Evolutionary conservation across 2,329 filamentous ascomycete genomes (phyloP).

Genomic region (Ophiocordyceps robertsii): DNA sequence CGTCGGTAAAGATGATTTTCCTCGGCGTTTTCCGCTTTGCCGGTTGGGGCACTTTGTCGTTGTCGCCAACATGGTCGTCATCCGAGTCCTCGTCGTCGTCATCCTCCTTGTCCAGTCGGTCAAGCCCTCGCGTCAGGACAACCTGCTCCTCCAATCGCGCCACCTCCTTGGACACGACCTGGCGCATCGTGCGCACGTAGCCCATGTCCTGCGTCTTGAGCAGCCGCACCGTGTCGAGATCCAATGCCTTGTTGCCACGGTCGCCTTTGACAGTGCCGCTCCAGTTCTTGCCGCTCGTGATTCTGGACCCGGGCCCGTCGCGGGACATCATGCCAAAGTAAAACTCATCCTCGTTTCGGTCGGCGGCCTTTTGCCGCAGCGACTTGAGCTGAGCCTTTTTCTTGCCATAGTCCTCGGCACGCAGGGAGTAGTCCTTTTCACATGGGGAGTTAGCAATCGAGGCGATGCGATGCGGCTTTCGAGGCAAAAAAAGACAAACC

Average conservation of each 20-base stretch:
- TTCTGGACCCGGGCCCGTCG: slow-evolving; percentile 36
- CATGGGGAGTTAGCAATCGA: not conserved
- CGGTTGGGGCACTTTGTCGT: slow-evolving; percentile 16
- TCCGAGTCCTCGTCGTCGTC: slow-evolving; percentile 17
- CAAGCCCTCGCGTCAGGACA: slow-evolving; percentile 26
- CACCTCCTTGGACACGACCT: slow-evolving; percentile 45
- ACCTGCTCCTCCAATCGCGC: slow-evolving; percentile 38
- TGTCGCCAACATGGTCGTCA: slow-evolving; percentile 15
- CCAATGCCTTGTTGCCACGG: slow-evolving; percentile 41
- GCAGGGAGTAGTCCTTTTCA: slow-evolving; percentile 48
- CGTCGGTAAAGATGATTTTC: slow-evolving; percentile 40
- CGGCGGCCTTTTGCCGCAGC: slow-evolving; percentile 46
- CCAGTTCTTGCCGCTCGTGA: slow-evolving; percentile 36
- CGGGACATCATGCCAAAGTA: slow-evolving; percentile 58
- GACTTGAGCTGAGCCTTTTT: slow-evolving; percentile 48
- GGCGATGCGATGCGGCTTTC: slow-evolving; percentile 2
- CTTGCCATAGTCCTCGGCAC: slow-evolving; percentile 51
- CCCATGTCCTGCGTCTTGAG: slow-evolving; percentile 58
- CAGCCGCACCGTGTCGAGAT: slow-evolving; percentile 43
- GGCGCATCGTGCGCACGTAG: slow-evolving; percentile 50
- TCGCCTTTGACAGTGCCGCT: slow-evolving; percentile 43
- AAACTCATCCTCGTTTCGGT: slow-evolving; percentile 61
- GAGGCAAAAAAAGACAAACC: slow-evolving; percentile 24
- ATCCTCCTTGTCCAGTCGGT: slow-evolving; percentile 21
- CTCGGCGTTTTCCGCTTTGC: slow-evolving; percentile 19